phyloP scores from a whole-genome alignment of 148 eudicot species.

The Rhododendron simsii region DNA sequence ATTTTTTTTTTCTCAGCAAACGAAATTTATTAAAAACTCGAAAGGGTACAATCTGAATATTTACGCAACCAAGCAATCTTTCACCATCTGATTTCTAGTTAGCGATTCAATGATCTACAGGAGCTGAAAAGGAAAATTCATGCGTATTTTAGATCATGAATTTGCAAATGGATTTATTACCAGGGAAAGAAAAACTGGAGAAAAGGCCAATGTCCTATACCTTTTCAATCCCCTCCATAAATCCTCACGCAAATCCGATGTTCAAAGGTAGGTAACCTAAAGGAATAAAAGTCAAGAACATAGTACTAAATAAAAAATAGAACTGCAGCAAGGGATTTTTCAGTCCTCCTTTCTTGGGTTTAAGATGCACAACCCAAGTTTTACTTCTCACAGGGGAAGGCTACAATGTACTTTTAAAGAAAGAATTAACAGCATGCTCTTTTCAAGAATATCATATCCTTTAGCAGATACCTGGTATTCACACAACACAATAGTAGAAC shows the following conservation, averaged over 20 bases:
- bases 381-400: conserved; percentile 20
- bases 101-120: background rate
- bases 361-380: conserved; percentile 18
- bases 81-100: background rate
- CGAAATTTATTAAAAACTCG: no score
- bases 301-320: background rate
- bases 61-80: background rate
- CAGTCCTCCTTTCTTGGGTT: conserved; percentile 21
- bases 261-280: background rate
- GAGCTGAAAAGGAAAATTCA: background rate
- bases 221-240: background rate
- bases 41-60: background rate
- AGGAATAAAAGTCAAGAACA: background rate
- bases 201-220: background rate
- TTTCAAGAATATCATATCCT: conserved; percentile 16
- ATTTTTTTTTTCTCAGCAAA: no score
- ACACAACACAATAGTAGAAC: conserved; percentile 24
- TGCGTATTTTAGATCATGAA: background rate
- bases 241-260: background rate
- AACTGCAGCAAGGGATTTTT: background rate
- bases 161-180: background rate
- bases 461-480: conserved; percentile 31
- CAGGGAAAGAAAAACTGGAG: background rate
- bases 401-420: conserved; percentile 15
- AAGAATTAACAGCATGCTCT: conserved; percentile 17